These are phyloP conservation scores for Groenewaldozyma tartarivorans DNA, from an alignment of 805 yeast genomes.

Conservation along the genomic window DNA sequence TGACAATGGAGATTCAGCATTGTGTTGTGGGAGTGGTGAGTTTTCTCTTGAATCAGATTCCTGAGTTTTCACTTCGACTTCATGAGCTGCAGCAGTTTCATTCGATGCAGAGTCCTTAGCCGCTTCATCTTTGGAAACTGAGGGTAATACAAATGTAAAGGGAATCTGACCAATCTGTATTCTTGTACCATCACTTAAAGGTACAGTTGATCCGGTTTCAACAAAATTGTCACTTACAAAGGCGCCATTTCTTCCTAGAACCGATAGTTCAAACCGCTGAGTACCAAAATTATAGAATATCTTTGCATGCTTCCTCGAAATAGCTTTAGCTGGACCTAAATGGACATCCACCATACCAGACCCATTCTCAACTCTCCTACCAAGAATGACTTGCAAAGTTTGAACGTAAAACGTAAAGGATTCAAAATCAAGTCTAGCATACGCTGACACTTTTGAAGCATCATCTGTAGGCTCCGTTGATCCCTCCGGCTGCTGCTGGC, in stretches of 20 bases:
- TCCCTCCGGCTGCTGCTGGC: not conserved
- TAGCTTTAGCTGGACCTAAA: slow-evolving; percentile 84
- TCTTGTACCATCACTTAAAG: slow-evolving; percentile 63
- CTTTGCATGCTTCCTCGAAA: slow-evolving; percentile 89
- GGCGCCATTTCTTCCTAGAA: slow-evolving; percentile 92
- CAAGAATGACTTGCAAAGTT: slow-evolving; percentile 86
- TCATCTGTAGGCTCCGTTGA: slow-evolving; percentile 7
- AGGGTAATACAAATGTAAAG: slow-evolving; percentile 78
- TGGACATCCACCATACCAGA: slow-evolving; percentile 63
- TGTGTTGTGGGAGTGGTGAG: no score
- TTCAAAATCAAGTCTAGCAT: slow-evolving; percentile 68
- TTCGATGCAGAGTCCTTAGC: not conserved
- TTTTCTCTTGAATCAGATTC: not conserved
- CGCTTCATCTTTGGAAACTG: slow-evolving; percentile 28
- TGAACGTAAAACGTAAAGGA: slow-evolving; percentile 92
- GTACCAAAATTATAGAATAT: slow-evolving; percentile 95
- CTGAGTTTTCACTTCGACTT: not conserved
- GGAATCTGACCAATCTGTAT: slow-evolving; percentile 91
- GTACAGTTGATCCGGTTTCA: slow-evolving; percentile 86
- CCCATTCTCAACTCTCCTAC: slow-evolving; percentile 76
- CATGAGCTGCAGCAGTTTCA: slow-evolving; percentile 3
- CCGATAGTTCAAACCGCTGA: slow-evolving; percentile 84
- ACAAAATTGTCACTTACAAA: slow-evolving; percentile 88
- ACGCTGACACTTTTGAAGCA: slow-evolving; percentile 31
- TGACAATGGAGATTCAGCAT: not conserved